Evolutionary conservation across 257 asterid genomes (phyloP).

Genomic region (Rauvolfia tetraphylla): DNA sequence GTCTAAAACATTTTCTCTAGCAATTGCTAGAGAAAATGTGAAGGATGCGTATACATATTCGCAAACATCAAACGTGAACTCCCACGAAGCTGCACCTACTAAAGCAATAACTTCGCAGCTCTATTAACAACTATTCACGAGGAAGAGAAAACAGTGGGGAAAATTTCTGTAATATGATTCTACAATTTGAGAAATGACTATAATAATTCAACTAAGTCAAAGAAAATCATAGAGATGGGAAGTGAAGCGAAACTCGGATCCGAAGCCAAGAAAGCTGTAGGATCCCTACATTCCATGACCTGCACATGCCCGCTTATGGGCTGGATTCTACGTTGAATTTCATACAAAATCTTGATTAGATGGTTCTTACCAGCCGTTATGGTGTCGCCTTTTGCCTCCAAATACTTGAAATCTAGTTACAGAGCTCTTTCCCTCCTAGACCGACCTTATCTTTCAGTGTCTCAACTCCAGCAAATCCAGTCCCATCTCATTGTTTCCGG

Average conservation of each 20-base stretch:
- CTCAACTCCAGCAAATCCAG: constrained; percentile 52
- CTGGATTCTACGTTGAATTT: constrained; percentile 7
- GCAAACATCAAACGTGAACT: background rate
- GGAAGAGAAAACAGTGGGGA: background rate
- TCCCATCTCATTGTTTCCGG: constrained; percentile 40
- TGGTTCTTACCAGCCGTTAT: constrained; percentile 7
- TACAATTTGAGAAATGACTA: background rate
- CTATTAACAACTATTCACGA: background rate
- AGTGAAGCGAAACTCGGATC: background rate
- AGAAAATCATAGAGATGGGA: background rate
- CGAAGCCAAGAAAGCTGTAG: constrained; percentile 11
- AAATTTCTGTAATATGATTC: background rate
- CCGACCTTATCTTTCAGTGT: constrained; percentile 20
- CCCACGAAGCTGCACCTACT: background rate
- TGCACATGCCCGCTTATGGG: constrained; percentile 9
- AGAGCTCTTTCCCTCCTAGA: constrained; percentile 18
- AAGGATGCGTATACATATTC: background rate
- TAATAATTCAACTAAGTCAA: background rate
- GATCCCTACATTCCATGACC: constrained; percentile 8
- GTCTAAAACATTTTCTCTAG: too few relatives aligned
- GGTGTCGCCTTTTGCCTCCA: constrained; percentile 30
- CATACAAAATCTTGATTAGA: constrained; percentile 3
- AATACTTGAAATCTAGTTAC: constrained; percentile 27
- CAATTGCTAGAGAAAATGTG: background rate
- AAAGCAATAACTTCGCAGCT: too few relatives aligned